Conservation (phyloP, 2,329 filamentous ascomycete species). For the Cadophora gregata region DNA sequence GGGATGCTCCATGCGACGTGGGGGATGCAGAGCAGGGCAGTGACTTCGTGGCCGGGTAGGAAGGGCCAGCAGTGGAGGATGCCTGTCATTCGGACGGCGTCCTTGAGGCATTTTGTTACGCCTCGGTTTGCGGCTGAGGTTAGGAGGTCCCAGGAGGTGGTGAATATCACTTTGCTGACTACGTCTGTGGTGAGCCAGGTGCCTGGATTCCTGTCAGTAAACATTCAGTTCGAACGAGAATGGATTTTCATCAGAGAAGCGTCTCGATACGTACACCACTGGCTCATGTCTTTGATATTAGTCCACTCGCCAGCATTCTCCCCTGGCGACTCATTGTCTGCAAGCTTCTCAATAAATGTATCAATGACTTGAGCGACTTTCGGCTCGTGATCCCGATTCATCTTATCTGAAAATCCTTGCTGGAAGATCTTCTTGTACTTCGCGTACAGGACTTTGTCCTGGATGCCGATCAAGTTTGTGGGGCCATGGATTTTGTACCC, state of each 20-base stretch:
- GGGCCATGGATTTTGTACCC: conserved; percentile 61
- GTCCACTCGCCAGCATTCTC: conserved; percentile 15
- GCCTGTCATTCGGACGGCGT: conserved; percentile 14
- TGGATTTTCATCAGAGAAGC: too few species aligned
- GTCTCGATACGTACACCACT: conserved; percentile 24
- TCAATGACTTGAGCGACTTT: conserved; percentile 22
- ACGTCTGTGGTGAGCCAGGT: conserved; percentile 39
- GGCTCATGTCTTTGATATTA: conserved; percentile 24
- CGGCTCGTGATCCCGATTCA: conserved; percentile 26
- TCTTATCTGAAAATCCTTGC: conserved; percentile 39
- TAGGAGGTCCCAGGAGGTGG: conserved; percentile 30
- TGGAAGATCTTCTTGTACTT: conserved; percentile 52
- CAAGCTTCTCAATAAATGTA: conserved; percentile 24
- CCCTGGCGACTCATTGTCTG: conserved; percentile 15
- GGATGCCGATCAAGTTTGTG: conserved; percentile 70
- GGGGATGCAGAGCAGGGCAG: conserved; percentile 64
- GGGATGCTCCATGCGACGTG: conserved; percentile 15
- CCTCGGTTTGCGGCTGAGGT: conserved; percentile 20
- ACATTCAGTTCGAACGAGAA: background rate
- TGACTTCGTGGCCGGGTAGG: conserved; percentile 66
- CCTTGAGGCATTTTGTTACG: conserved; percentile 18
- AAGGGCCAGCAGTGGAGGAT: conserved; percentile 56
- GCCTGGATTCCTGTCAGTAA: conserved; percentile 23
- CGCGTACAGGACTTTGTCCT: conserved; percentile 71
- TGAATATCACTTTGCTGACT: conserved; percentile 37